Conservation (phyloP, 176 grass and related monocot genomes). For the Zizania latifolia region DNA sequence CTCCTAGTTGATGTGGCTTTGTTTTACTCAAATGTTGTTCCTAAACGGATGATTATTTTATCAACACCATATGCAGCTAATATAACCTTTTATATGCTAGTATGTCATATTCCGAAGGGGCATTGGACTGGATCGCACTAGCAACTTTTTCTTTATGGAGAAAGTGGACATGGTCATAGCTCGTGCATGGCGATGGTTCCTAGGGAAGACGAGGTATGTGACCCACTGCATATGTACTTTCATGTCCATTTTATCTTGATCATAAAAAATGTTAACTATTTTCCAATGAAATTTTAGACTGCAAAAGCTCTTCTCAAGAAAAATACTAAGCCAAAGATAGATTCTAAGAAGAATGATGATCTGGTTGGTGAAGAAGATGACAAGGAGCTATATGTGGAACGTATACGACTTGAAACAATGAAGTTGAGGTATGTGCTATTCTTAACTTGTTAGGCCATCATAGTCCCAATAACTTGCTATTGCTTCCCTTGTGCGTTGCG, state of each 20-base stretch:
- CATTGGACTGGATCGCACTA: constrained; percentile 83
- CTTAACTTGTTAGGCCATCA: constrained; percentile 12
- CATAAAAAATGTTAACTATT: background rate
- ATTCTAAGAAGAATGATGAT: constrained; percentile 83
- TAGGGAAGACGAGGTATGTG: constrained; percentile 75
- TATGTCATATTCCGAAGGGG: constrained; percentile 93
- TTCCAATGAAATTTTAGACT: constrained; percentile 44
- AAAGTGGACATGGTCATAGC: constrained; percentile 90
- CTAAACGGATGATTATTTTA: background rate
- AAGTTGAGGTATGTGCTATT: constrained; percentile 63
- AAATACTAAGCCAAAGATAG: constrained; percentile 34
- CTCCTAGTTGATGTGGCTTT: background rate
- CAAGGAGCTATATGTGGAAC: constrained; percentile 67
- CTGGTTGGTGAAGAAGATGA: constrained; percentile 46
- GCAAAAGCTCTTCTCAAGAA: constrained; percentile 65
- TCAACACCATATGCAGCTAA: constrained; percentile 5
- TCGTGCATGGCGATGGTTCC: constrained; percentile 66
- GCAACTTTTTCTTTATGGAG: constrained; percentile 89
- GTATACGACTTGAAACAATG: constrained; percentile 86
- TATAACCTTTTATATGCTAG: constrained; percentile 39
- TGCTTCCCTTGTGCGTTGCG: background rate
- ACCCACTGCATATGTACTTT: constrained; percentile 7
- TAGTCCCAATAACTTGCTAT: constrained; percentile 14
- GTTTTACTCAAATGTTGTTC: background rate
- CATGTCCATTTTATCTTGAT: constrained; percentile 27